Conservation (phyloP, 805 yeast species). For the Brettanomyces sp. region DNA sequence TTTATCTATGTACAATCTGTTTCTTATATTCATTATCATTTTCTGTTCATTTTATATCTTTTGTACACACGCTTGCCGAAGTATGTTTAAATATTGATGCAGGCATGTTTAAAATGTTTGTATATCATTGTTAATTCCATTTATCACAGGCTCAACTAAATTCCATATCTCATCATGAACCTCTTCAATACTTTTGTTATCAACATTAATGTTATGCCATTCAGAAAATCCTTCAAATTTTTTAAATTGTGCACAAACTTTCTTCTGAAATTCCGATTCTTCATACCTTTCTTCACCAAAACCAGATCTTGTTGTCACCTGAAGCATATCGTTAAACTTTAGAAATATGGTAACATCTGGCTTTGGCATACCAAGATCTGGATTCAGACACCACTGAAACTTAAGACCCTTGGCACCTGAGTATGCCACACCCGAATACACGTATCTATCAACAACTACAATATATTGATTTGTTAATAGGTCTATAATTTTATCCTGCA, state of each 20-base stretch:
- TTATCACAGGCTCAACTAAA: slow-evolving; percentile 8
- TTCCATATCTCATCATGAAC: slow-evolving; percentile 42
- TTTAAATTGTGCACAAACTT: slow-evolving; percentile 55
- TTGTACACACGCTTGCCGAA: background rate
- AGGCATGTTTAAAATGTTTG: background rate
- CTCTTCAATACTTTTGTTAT: slow-evolving; percentile 43
- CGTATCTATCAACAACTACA: slow-evolving; percentile 76
- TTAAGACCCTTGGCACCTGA: slow-evolving; percentile 76
- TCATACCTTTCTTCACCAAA: slow-evolving; percentile 97
- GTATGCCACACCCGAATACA: slow-evolving; percentile 89
- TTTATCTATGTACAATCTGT: background rate
- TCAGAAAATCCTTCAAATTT: slow-evolving; percentile 21
- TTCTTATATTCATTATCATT: background rate
- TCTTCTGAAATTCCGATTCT: slow-evolving; percentile 57
- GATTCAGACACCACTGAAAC: slow-evolving; percentile 67
- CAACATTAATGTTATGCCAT: slow-evolving; percentile 51
- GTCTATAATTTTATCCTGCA: slow-evolving; percentile 35
- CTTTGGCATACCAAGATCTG: slow-evolving; percentile 76
- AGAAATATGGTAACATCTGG: slow-evolving; percentile 83
- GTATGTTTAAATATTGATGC: background rate
- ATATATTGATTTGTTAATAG: slow-evolving; percentile 39
- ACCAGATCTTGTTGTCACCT: slow-evolving; percentile 48
- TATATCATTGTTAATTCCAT: slow-evolving; percentile 1
- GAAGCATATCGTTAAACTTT: slow-evolving; percentile 42
- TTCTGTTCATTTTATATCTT: background rate